Conservation (phyloP, 257 asterid genomes). For the Parsonsia alboflavescens region DNA sequence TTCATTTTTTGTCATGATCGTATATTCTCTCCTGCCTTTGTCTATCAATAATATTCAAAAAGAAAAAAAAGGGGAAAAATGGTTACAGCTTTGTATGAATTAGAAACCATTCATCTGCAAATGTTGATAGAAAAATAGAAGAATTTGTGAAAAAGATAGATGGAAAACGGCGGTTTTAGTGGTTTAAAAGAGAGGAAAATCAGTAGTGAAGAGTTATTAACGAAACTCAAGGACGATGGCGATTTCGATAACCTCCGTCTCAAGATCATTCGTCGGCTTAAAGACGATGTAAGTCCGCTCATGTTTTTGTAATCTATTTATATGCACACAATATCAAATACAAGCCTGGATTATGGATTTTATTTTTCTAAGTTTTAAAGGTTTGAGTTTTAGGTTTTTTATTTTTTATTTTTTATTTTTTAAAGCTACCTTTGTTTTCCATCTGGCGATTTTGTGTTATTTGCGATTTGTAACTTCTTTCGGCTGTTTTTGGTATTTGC, state of each 20-base stretch:
- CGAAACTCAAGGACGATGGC: conserved; percentile 85
- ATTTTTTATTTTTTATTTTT: no score
- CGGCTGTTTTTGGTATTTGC: neutral
- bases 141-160: neutral
- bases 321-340: neutral
- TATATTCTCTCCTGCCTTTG: no score
- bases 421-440: neutral
- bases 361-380: neutral
- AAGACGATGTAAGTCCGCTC: conserved; percentile 54
- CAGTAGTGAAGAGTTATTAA: conserved; percentile 46
- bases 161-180: conserved; percentile 6
- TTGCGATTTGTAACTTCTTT: neutral
- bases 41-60: neutral
- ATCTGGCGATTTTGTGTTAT: neutral
- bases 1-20: no score
- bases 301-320: neutral
- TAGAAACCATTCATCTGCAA: neutral
- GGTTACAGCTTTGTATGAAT: neutral
- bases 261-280: conserved; percentile 66
- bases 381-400: neutral
- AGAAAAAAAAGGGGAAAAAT: neutral
- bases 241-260: conserved; percentile 82
- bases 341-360: neutral
- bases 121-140: neutral
- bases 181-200: conserved; percentile 21